Conservation (phyloP, 1,284 basidiomycete species). For the Moesziomyces aphidis region DNA sequence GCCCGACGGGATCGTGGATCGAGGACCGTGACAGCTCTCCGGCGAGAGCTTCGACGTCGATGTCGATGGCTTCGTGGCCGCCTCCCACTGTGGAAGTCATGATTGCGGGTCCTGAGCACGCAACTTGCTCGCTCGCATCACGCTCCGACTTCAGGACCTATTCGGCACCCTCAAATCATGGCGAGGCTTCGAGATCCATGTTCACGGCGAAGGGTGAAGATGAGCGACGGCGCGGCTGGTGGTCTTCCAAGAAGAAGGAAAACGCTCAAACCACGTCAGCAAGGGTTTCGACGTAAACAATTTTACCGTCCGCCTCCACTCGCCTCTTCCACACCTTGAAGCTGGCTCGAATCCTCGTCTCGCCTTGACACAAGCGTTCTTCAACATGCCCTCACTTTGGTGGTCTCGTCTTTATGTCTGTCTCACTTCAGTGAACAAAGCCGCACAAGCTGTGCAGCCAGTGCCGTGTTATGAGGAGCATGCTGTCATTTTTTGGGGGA, state of each 20-base stretch:
- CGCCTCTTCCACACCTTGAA: not conserved
- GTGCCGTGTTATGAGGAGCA: slow-evolving; percentile 11
- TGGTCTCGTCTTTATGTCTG: too few species aligned
- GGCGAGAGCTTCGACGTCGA: slow-evolving; percentile 3
- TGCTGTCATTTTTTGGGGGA: slow-evolving; percentile 46
- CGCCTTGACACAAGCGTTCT: not conserved
- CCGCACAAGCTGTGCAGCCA: too few species aligned
- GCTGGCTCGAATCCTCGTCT: not conserved
- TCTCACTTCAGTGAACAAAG: too few species aligned
- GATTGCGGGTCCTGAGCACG: slow-evolving; percentile 24
- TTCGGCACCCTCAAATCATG: slow-evolving; percentile 14
- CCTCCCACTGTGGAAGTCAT: slow-evolving; percentile 18
- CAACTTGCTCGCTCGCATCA: slow-evolving; percentile 28
- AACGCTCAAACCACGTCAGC: not conserved
- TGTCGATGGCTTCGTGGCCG: not conserved
- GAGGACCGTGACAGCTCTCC: slow-evolving; percentile 13
- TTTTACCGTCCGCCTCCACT: not conserved
- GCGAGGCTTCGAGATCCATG: slow-evolving; percentile 2
- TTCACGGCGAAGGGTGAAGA: not conserved
- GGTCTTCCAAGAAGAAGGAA: not conserved
- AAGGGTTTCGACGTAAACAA: not conserved
- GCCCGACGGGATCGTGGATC: slow-evolving; percentile 29
- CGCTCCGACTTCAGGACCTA: slow-evolving; percentile 28
- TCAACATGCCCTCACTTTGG: not conserved
- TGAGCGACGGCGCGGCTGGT: not conserved